These are phyloP conservation scores for Cutaneotrichosporon mucoides DNA, from an alignment of 1,284 basidiomycete species.

Conservation along the genomic window DNA sequence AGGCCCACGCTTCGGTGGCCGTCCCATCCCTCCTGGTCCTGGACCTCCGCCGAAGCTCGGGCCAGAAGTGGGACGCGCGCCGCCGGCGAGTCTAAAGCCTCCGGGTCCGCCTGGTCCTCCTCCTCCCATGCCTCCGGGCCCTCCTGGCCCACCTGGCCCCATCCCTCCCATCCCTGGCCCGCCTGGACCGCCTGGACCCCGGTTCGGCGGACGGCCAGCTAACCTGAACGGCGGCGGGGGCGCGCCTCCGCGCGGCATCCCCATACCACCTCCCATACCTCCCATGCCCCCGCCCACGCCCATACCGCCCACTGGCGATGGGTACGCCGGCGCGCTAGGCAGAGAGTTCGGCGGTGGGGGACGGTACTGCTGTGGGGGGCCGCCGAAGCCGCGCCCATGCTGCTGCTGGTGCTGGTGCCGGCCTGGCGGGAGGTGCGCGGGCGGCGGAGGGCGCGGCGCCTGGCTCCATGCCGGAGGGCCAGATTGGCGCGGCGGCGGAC, in stretches of 20 bases:
- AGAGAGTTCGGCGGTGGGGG: neutral
- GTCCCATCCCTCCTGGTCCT: neutral
- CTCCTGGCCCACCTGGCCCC: no score
- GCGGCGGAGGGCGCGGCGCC: neutral
- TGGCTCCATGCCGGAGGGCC: slow-evolving; percentile 1
- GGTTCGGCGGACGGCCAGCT: no score
- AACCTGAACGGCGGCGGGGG: no score
- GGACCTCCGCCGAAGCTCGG: neutral
- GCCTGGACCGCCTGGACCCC: no score
- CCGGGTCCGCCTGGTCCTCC: neutral
- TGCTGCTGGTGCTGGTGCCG: neutral
- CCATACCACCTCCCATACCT: no score
- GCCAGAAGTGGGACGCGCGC: neutral
- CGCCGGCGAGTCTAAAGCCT: neutral
- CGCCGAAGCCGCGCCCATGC: neutral
- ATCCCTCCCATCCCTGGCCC: neutral
- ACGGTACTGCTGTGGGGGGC: neutral
- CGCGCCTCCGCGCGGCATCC: no score
- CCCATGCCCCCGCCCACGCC: no score
- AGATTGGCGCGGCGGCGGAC: no score
- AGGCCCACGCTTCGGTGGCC: neutral
- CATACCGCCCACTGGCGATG: neutral
- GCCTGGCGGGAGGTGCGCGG: neutral
- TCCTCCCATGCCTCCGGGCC: neutral
- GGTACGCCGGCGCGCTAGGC: slow-evolving; percentile 1